A percentile compares a stretch with the other conserved stretches of the same genome.
Evolutionary conservation across 192 early-diverging fungal species (phyloP).

Genomic region (Linnemannia hyalina): DNA sequence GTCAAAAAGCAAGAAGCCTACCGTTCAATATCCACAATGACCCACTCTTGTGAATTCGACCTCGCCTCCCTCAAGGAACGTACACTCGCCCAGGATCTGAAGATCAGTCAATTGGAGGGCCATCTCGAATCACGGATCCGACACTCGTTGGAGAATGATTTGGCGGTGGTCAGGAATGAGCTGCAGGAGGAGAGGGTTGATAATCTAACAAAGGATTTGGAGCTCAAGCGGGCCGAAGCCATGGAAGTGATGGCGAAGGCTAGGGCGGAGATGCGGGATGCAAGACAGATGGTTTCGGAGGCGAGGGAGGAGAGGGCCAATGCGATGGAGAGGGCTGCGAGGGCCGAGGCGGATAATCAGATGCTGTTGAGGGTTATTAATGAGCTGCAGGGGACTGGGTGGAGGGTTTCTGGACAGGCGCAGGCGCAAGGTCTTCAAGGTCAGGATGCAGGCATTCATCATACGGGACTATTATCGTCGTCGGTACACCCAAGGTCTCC

Average conservation of each 20-base stretch:
- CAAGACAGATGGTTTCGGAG: not conserved
- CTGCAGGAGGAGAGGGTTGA: not conserved
- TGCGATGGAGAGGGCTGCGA: not conserved
- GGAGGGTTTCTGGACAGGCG: not conserved
- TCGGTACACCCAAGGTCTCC: not conserved
- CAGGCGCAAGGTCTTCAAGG: not conserved
- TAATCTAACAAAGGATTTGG: not conserved
- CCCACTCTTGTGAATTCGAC: not conserved
- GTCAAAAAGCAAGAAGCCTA: not conserved
- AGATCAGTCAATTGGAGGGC: not conserved
- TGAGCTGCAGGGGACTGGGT: not conserved
- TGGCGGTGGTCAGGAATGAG: not conserved
- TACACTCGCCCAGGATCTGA: not conserved
- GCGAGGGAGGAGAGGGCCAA: not conserved
- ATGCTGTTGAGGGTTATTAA: constrained; percentile 4
- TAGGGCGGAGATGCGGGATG: not conserved
- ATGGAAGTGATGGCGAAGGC: not conserved
- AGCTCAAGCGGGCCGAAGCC: not conserved
- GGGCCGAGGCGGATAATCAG: not conserved
- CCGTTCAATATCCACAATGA: not conserved
- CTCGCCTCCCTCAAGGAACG: not conserved
- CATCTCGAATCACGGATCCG: not conserved
- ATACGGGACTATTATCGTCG: not conserved
- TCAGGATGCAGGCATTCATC: not conserved
- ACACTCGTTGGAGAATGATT: not conserved